phyloP scores from a whole-genome alignment of 139 green algal species.

The Nannochloris sp. region DNA sequence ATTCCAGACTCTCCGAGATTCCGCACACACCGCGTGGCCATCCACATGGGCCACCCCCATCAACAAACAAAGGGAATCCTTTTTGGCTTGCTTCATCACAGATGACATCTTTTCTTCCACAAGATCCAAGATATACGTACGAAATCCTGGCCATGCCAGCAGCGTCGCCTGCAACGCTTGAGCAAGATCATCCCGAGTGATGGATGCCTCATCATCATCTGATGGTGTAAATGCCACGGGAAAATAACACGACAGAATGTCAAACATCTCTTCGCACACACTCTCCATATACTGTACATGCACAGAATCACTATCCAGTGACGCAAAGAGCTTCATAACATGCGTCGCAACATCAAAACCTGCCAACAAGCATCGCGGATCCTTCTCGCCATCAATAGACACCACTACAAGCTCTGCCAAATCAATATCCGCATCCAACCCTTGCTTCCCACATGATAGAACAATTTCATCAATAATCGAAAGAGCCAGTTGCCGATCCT shows the following conservation, averaged over 20 bases:
- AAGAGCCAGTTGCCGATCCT: slow-evolving; percentile 12
- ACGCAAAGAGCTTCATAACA: slow-evolving; percentile 14
- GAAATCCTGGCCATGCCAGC: slow-evolving; percentile 29
- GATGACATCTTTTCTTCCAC: slow-evolving; percentile 51
- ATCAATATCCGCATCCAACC: slow-evolving; percentile 16
- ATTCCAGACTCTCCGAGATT: not conserved
- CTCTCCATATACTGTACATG: slow-evolving; percentile 10
- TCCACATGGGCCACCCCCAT: not conserved
- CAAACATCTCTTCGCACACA: slow-evolving; percentile 62
- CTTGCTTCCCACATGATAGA: not conserved
- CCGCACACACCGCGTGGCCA: not conserved
- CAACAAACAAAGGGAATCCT: slow-evolving; percentile 19
- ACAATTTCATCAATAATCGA: slow-evolving; percentile 1
- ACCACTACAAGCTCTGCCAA: slow-evolving; percentile 13
- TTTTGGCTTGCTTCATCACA: slow-evolving; percentile 28
- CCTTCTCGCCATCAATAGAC: slow-evolving; percentile 79
- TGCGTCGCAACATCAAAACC: slow-evolving; percentile 40
- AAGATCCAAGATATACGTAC: slow-evolving; percentile 31
- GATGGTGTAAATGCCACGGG: slow-evolving; percentile 79
- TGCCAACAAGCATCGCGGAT: slow-evolving; percentile 76
- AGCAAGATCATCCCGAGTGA: slow-evolving; percentile 39
- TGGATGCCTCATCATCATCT: slow-evolving; percentile 24
- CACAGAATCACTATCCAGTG: slow-evolving; percentile 4
- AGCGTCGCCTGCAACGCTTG: slow-evolving; percentile 25
- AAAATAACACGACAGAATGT: slow-evolving; percentile 84